These are phyloP conservation scores for Scedosporium apiospermum DNA, from an alignment of 2,329 filamentous ascomycete species.

Conservation along the genomic window DNA sequence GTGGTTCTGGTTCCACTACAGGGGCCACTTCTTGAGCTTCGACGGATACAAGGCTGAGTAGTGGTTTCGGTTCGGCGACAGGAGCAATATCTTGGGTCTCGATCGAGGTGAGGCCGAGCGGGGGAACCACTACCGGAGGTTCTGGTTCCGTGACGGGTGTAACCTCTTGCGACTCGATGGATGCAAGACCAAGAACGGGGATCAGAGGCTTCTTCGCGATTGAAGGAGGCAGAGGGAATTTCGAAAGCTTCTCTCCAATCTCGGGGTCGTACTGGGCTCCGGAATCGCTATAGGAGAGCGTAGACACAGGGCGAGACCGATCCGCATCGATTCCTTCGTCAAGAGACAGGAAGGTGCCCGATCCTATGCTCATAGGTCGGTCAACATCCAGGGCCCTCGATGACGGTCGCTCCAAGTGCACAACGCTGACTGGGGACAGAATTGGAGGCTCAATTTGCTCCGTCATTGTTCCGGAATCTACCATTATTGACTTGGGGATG, in stretches of 20 bases:
- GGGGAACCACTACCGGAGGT: constrained; percentile 11
- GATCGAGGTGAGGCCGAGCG: constrained; percentile 34
- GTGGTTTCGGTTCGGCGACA: constrained; percentile 9
- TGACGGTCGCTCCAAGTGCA: constrained; percentile 23
- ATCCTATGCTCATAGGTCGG: constrained; percentile 14
- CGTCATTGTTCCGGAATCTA: constrained; percentile 35
- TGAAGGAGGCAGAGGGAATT: constrained; percentile 44
- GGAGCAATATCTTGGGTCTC: constrained; percentile 35
- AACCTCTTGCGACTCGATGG: constrained; percentile 24
- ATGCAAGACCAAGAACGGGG: constrained; percentile 27
- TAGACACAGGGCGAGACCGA: constrained; percentile 33
- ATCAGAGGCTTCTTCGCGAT: constrained; percentile 9
- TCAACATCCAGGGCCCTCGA: constrained; percentile 33
- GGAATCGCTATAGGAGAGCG: constrained; percentile 41
- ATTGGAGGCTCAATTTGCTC: constrained; percentile 20
- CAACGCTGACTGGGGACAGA: constrained; percentile 16
- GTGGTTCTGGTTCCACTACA: constrained; percentile 7
- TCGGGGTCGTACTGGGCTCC: constrained; percentile 41
- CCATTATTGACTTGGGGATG: constrained; percentile 21
- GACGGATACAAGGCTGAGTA: constrained; percentile 34
- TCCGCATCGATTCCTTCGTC: constrained; percentile 15
- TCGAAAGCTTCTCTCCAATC: constrained; percentile 41
- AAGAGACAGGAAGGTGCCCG: constrained; percentile 16
- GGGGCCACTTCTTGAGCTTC: constrained; percentile 34
- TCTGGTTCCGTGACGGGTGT: background rate